Percentiles rank a stretch among this genome's conserved stretches.
Conservation (phyloP, 768 basidiomycete genomes). For the Basidioascus undulatus region DNA sequence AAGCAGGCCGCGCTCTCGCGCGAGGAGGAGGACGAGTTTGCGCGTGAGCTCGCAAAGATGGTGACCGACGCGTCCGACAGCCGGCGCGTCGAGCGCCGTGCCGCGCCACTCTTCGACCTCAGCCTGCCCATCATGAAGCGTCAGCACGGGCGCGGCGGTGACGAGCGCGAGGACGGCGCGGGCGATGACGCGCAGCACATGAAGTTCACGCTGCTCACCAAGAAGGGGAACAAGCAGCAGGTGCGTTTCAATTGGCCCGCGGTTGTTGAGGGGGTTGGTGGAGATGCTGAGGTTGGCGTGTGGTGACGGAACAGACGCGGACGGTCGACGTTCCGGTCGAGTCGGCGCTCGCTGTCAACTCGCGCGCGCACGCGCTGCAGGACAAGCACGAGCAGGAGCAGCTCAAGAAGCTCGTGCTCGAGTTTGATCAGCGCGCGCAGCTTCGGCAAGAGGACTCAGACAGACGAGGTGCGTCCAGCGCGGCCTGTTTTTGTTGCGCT, state of each 20-base stretch:
- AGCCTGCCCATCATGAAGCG: conserved; percentile 4
- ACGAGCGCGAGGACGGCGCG: conserved; percentile 18
- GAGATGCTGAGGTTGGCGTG: conserved; percentile 51
- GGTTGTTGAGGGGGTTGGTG: neutral
- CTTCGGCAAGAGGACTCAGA: too few relatives aligned
- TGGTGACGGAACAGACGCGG: conserved; percentile 30
- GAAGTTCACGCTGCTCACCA: conserved; percentile 80
- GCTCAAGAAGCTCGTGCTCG: conserved; percentile 75
- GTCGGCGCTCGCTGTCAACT: conserved; percentile 72
- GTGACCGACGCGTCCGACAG: conserved; percentile 73
- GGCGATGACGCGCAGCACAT: conserved; percentile 27
- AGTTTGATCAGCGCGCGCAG: conserved; percentile 74
- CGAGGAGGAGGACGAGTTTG: conserved; percentile 59
- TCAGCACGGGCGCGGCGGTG: conserved; percentile 9
- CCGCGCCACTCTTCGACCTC: conserved; percentile 24
- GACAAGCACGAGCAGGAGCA: conserved; percentile 94
- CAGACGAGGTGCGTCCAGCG: conserved; percentile 13
- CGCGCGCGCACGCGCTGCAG: conserved; percentile 69
- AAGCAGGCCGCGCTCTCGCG: conserved; percentile 12
- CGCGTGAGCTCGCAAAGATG: conserved; percentile 83
- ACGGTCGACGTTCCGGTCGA: conserved; percentile 68
- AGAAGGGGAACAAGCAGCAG: conserved; percentile 80
- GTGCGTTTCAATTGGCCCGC: conserved; percentile 21
- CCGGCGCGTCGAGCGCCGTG: conserved; percentile 63
- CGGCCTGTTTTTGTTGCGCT: neutral